These are phyloP conservation scores for Mycena rebaudengoi DNA, from an alignment of 768 basidiomycete genomes.

Conservation along the genomic window DNA sequence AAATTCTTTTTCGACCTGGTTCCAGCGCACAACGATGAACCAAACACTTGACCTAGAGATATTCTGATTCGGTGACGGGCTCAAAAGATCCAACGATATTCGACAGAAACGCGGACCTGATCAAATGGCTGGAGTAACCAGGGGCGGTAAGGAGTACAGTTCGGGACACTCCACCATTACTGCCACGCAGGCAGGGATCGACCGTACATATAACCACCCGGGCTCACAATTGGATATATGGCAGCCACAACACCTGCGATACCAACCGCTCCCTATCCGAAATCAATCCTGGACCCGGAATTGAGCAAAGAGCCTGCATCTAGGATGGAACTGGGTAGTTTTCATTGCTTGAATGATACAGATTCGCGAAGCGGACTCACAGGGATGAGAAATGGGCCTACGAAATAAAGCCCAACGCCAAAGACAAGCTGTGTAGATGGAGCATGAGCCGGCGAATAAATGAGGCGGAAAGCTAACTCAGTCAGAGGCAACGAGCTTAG, in stretches of 20 bases:
- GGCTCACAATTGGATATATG: constrained; percentile 70
- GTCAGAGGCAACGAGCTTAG: constrained; percentile 55
- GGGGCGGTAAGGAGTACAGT: constrained; percentile 56
- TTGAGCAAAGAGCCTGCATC: constrained; percentile 67
- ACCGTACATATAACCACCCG: constrained; percentile 73
- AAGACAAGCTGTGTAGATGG: constrained; percentile 56
- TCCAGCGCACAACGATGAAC: not conserved
- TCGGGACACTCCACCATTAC: constrained; percentile 62
- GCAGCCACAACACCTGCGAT: constrained; percentile 73
- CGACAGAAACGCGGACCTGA: constrained; percentile 47
- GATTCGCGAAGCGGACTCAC: constrained; percentile 38
- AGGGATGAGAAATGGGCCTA: constrained; percentile 69
- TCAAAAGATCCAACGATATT: constrained; percentile 56
- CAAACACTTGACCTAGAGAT: constrained; percentile 51
- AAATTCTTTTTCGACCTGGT: constrained; percentile 59
- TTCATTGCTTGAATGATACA: not conserved
- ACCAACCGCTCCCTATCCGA: constrained; percentile 67
- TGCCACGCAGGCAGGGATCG: constrained; percentile 73
- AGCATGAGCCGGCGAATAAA: constrained; percentile 4
- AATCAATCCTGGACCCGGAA: not conserved
- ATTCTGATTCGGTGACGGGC: constrained; percentile 55
- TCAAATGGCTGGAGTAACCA: constrained; percentile 74
- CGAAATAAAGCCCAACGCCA: constrained; percentile 71
- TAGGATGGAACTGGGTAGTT: constrained; percentile 58
- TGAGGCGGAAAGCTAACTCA: constrained; percentile 49